Percentiles rank a stretch among this genome's conserved stretches.
Evolutionary conservation across 352 stramenopile genomes (phyloP).

Genomic region (Paralagenidium karlingii): DNA sequence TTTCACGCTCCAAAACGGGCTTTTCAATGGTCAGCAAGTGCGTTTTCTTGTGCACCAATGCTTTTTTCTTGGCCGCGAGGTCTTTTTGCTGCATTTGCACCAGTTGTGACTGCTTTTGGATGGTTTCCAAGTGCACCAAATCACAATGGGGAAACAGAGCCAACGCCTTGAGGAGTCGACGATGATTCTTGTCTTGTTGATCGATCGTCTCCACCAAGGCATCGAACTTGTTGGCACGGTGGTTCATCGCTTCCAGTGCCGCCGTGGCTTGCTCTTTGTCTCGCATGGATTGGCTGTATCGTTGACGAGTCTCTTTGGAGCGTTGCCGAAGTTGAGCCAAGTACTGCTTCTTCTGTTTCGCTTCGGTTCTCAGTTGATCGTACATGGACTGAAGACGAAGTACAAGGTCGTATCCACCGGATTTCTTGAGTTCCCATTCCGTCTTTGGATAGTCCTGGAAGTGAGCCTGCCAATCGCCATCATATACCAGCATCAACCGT

Average conservation of each 20-base stretch:
- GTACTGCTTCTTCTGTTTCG: conserved; percentile 45
- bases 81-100: conserved; percentile 63
- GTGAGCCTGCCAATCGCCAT: no score
- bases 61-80: conserved; percentile 49
- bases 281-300: conserved; percentile 52
- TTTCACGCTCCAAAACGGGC: conserved; percentile 26
- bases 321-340: conserved; percentile 42
- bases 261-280: conserved; percentile 71
- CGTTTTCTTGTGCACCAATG: conserved; percentile 41
- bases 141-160: conserved; percentile 49
- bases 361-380: conserved; percentile 45
- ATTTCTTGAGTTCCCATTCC: conserved; percentile 64
- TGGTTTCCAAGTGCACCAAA: conserved; percentile 36
- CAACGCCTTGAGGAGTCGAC: conserved; percentile 48
- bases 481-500: no score
- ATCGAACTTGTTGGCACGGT: conserved; percentile 54
- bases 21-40: conserved; percentile 47
- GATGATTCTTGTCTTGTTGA: conserved; percentile 54
- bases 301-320: conserved; percentile 39
- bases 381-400: conserved; percentile 67
- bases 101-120: conserved; percentile 58
- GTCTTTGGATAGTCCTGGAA: conserved; percentile 70
- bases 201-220: conserved; percentile 44
- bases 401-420: conserved; percentile 66
- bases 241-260: conserved; percentile 59